Evolutionary conservation across 1,284 basidiomycete species (phyloP), one percentile per base, ranked within the genome.

Genomic region (Heterobasidion parviporum): DNA sequence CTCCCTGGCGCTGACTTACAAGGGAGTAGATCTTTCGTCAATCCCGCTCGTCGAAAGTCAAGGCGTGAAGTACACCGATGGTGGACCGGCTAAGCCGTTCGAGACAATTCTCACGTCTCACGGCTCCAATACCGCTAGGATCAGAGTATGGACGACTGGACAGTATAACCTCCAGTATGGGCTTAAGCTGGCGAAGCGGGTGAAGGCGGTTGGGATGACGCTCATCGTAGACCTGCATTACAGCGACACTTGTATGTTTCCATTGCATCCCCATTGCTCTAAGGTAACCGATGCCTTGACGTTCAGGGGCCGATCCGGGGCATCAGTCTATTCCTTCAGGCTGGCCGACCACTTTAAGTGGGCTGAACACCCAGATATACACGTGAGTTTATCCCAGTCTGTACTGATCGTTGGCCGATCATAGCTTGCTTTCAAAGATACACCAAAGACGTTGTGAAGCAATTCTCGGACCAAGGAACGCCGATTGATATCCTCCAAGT

Each of bases 11-110:
- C 70, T 84, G 46, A 73, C 72, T 8, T 82, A 77, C 64, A 75
- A 74, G 33, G 81, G 80, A 26, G 81, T 81, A 12, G 83, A 86
- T 62, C 77, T 84, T 57, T 83, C 81, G 32, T 83, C 81, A 0
- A 64, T 86, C 9, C 63, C 74, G 15, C 72, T 81, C 47, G 72
- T 83, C 6, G 83, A 85, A 65, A 71, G 73, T 20, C 66, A 72
- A 5, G 81, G 82, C 4, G 64, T 72, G 12, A 67, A 63, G 0
- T 85, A 77, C 67, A 73, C 74, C n/a, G 79, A 82, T 55, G 60
- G 61, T 51, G 77, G 76, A 2, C 62, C 67, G 2, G 69, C 67
- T 6, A 55, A 72, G 66, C 63, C 70, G 0, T 78, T 83, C 56
- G 83, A 85, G 62, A 74, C 68, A 0, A 85, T 86, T 54, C 68